Conservation (phyloP, 1,284 basidiomycete genomes). For the Fomitopsis betulina region DNA sequence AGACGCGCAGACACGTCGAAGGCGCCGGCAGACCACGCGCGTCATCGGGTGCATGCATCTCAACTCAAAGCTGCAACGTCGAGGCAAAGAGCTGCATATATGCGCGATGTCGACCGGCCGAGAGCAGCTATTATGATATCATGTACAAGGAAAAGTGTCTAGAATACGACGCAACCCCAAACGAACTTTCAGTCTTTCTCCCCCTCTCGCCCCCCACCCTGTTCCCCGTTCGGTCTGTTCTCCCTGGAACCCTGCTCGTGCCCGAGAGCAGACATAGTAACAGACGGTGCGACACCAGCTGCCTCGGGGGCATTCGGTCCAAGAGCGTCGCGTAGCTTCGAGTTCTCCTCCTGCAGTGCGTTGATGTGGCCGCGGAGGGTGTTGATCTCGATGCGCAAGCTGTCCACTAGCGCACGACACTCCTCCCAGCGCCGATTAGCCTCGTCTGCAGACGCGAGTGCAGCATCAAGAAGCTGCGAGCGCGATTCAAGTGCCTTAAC, state of each 20-base stretch:
- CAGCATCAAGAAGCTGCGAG: constrained; percentile 75
- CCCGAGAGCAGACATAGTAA: neutral
- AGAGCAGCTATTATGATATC: neutral
- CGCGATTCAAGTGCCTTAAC: constrained; percentile 81
- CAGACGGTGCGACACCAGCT: neutral
- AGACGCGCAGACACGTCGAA: too few species aligned
- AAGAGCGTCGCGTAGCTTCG: constrained; percentile 2
- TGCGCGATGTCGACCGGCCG: neutral
- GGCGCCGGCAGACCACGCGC: neutral
- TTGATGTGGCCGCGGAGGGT: constrained; percentile 41
- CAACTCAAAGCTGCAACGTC: too few species aligned
- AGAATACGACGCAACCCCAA: neutral
- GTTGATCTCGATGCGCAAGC: constrained; percentile 76
- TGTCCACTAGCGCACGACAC: constrained; percentile 75
- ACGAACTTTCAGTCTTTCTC: constrained; percentile 1
- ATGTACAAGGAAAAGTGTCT: neutral
- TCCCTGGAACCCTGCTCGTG: neutral
- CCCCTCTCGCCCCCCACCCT: constrained; percentile 2
- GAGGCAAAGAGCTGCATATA: neutral
- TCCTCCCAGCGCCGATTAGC: constrained; percentile 84
- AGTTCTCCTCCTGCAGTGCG: constrained; percentile 25
- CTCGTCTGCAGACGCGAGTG: constrained; percentile 77
- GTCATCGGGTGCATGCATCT: too few species aligned
- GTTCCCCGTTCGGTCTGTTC: constrained; percentile 9
- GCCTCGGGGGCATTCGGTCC: neutral